Base-by-base conservation (phyloP, 116 monocot genomes). In the Trichopus zeylanicus region DNA sequence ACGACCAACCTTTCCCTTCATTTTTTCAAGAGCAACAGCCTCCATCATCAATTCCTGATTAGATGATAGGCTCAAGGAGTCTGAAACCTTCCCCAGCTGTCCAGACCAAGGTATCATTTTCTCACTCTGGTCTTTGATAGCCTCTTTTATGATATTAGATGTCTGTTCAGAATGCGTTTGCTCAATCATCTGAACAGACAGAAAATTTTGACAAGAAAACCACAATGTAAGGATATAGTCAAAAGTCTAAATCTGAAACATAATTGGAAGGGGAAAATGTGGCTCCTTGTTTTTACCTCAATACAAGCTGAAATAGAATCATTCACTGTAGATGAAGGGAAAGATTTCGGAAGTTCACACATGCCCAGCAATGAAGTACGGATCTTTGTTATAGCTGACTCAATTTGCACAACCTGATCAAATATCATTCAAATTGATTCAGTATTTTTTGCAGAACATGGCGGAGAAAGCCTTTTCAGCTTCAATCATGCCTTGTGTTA, bases 31-130 rank as follows among this genome's bases (percentile, higher is more conserved):
- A 18, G 86, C 73, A 57, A 89, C 85, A 66, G 47, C 67, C 63
- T 93, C 93, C 80, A 86, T 80, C 54, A 93, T 67, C 70, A 93
- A 63, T 74, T 89, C 89, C 33, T 71, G 80, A 65, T 83, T 89
- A 46, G 93, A 75, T 18, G 70, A 78, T 57, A 93, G 81, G 60
- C 69, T 78, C 35, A 93, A 48, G 58, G 60, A 77, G 7, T 68
- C 72, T 59, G 72, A 72, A 42, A 82, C 79, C 53, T 75, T 62
- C 49, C 48, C 67, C 38, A 89, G 38, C 53, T 70, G 30, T 29
- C 77, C 82, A 46, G 82, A 31, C 23, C 56, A 25, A 29, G 75
- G 80, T 5, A 53, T 48, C 32, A 10, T 55, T 64, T 75, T 75
- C 61, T 70, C 69, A 31, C 67, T 60, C 62, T 80, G 75, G 67